These are phyloP conservation scores for Colletotrichum simmondsii DNA, from an alignment of 2,329 filamentous ascomycete species.

Conservation along the genomic window DNA sequence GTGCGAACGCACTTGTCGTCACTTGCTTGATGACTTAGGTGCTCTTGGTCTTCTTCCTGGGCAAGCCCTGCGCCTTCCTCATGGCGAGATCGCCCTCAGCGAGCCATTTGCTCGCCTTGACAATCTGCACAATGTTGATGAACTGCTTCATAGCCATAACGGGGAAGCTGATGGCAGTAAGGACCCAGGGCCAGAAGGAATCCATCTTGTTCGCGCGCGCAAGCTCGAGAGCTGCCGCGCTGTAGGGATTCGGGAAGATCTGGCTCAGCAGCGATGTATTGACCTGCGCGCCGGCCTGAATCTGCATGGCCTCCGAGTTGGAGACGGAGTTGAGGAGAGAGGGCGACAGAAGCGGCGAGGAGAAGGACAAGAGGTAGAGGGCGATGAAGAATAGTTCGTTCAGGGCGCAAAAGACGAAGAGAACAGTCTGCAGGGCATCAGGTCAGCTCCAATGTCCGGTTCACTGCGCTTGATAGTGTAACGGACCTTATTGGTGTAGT, in stretches of 20 bases:
- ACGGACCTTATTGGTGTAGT: conserved; percentile 93
- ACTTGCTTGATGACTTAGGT: background rate
- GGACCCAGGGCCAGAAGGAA: conserved; percentile 73
- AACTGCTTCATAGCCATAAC: conserved; percentile 93
- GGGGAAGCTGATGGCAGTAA: conserved; percentile 83
- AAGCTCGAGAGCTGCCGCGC: conserved; percentile 90
- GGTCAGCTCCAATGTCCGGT: conserved; percentile 29
- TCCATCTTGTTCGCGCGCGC: conserved; percentile 95
- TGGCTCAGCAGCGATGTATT: conserved; percentile 76
- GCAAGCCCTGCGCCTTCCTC: conserved; percentile 65
- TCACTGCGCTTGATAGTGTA: background rate
- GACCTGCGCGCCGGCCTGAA: conserved; percentile 76
- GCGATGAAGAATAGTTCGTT: conserved; percentile 99
- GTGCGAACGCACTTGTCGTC: background rate
- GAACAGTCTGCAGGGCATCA: conserved; percentile 73
- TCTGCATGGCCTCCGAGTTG: conserved; percentile 59
- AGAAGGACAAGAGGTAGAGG: conserved; percentile 97
- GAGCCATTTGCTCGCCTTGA: conserved; percentile 92
- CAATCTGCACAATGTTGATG: conserved; percentile 93
- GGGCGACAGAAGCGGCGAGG: conserved; percentile 87
- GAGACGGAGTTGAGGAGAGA: conserved; percentile 77
- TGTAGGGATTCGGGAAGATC: conserved; percentile 90
- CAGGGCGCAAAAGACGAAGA: conserved; percentile 89
- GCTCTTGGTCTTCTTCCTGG: conserved; percentile 52
- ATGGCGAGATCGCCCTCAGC: conserved; percentile 87